Base-by-base conservation (phyloP, 306 rosid genomes). In the Medicago ruthenica region DNA sequence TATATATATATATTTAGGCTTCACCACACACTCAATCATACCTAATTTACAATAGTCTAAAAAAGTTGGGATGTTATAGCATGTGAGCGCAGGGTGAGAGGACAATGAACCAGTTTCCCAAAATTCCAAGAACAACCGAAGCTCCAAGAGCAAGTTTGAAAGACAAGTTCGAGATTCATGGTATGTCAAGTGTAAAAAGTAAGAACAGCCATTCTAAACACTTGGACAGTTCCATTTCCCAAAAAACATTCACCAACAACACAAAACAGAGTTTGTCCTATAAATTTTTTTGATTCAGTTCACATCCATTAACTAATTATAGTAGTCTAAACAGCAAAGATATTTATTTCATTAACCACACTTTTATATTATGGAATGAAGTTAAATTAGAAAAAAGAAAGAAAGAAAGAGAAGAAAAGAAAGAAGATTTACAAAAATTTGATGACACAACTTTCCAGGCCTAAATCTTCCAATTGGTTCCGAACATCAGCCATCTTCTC, bases 401-500 rank as follows among this genome's bases (percentile, higher is more conserved):
- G n/a, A 6, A 50, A 50, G 9, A n/a, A 6, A n/a, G 15, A 37
- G 8, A 47, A 62, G 12, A 24, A 14, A 7, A 37, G 14, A 16
- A 36, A 53, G 2, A 66, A 69, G 44, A 50, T 34, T 44, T 69
- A 59, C 71, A 5, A 8, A 64, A 70, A 47, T 17, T 59, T 14
- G 24, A 73, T 45, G 37, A 37, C 57, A 69, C 79, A 58, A 74
- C 13, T 67, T 17, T 34, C 39, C 8, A 8, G 48, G 48, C 48
- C 58, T 22, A 44, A 21, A 6, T 4, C 9, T 7, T 36, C 58
- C 39, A 80, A 59, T 24, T 47, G 58, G 24, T 58, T 59, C 9
- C 55, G 11, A 58, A 74, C 61, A 74, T 67, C 71, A 4, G 0
- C 40, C 18, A 44, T 47, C 79, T 80, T 67, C 63, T 66, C 21